Evolutionary conservation across 1,284 basidiomycete genomes (phyloP).

Genomic region (Termitomyces sp.): DNA sequence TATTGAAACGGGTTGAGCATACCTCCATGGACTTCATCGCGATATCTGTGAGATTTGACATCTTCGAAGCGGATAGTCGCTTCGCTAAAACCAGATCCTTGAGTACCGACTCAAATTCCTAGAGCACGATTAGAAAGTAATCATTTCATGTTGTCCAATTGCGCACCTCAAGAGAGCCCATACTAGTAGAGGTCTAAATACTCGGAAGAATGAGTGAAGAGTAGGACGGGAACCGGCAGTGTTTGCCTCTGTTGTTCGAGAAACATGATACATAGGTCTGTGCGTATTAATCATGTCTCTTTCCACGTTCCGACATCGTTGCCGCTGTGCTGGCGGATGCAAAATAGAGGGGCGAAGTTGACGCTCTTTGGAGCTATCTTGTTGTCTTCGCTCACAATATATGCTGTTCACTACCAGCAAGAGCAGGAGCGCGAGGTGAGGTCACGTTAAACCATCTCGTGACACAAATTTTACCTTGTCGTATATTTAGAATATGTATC

Average conservation of each 20-base stretch:
- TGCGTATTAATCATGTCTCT: slow-evolving; percentile 14
- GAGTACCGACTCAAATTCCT: slow-evolving; percentile 77
- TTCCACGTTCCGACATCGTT: background rate
- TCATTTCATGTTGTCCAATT: background rate
- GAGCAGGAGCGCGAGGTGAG: slow-evolving; percentile 77
- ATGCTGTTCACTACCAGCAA: slow-evolving; percentile 91
- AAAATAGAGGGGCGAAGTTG: slow-evolving; percentile 71
- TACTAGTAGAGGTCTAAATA: slow-evolving; percentile 14
- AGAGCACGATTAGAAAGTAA: slow-evolving; percentile 8
- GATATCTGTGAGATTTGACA: slow-evolving; percentile 68
- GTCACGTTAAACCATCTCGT: background rate
- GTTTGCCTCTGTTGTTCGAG: slow-evolving; percentile 31
- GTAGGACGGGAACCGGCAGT: slow-evolving; percentile 12
- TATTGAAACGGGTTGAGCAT: slow-evolving; percentile 20
- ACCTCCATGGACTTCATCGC: slow-evolving; percentile 74
- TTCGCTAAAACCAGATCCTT: slow-evolving; percentile 78
- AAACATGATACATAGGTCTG: slow-evolving; percentile 22
- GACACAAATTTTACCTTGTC: slow-evolving; percentile 9
- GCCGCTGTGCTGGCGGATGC: slow-evolving; percentile 20
- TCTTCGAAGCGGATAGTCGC: slow-evolving; percentile 79
- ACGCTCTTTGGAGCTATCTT: slow-evolving; percentile 71
- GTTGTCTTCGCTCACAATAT: slow-evolving; percentile 72
- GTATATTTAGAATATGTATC: slow-evolving; percentile 73
- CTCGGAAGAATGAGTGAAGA: slow-evolving; percentile 11
- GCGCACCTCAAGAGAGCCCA: slow-evolving; percentile 31